Percentiles rank a stretch among this genome's conserved stretches.
Evolutionary conservation across 106 monocot genomes (phyloP).

Genomic region (Vanilla planifolia): DNA sequence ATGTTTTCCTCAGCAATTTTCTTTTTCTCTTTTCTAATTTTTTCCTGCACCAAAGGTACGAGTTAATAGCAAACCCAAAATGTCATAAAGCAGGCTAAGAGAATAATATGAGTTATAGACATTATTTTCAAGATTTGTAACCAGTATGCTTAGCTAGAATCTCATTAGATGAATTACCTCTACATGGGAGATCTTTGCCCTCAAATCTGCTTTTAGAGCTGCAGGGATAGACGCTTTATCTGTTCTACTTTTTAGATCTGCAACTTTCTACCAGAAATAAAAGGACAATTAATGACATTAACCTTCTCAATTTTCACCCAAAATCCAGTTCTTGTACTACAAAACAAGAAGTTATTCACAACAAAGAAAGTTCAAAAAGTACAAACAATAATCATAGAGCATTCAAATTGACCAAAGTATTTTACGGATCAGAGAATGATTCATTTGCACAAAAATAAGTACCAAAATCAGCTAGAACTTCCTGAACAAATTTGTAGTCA

Average conservation of each 20-base stretch:
- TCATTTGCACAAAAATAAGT: no score
- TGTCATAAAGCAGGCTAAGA: not conserved
- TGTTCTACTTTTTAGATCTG: slow-evolving; percentile 57
- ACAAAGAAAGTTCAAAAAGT: no score
- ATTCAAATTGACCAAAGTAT: no score
- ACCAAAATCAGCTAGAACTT: no score
- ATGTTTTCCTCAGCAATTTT: slow-evolving; percentile 69
- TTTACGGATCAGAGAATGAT: no score
- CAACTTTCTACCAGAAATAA: slow-evolving; percentile 53
- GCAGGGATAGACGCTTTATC: slow-evolving; percentile 88
- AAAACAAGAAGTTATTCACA: no score
- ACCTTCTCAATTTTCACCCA: not conserved
- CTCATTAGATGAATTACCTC: slow-evolving; percentile 59
- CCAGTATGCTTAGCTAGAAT: no score
- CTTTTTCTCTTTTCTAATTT: slow-evolving; percentile 75
- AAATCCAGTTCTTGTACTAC: no score
- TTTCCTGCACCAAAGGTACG: slow-evolving; percentile 34
- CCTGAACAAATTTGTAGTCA: no score
- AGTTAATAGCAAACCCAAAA: not conserved
- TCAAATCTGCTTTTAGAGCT: slow-evolving; percentile 68
- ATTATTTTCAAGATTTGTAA: no score
- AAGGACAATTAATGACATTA: not conserved
- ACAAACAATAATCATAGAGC: no score
- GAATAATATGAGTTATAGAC: not conserved
- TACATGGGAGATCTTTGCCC: slow-evolving; percentile 49